phyloP scores from a whole-genome alignment of 371 early-diverging fungal species.

The Mortierella sp. region DNA sequence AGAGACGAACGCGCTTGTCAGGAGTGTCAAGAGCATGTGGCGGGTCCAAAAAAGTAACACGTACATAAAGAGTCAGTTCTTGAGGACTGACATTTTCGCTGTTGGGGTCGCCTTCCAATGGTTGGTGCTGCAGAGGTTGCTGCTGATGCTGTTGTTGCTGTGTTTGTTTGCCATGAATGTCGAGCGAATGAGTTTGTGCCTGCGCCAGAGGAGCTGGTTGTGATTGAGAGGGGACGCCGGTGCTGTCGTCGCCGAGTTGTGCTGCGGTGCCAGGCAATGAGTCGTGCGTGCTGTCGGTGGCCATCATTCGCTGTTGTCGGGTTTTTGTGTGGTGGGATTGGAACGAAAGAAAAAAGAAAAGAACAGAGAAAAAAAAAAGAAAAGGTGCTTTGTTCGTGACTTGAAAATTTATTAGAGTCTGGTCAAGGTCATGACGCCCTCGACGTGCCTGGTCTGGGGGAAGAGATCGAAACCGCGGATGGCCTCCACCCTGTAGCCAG shows the following conservation, averaged over 20 bases:
- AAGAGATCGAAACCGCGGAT: constrained; percentile 79
- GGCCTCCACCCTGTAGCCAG: constrained; percentile 63
- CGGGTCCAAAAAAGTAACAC: background rate
- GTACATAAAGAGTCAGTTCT: constrained; percentile 50
- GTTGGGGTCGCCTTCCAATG: constrained; percentile 16
- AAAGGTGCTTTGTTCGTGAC: background rate
- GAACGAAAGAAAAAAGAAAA: background rate
- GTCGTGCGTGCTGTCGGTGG: constrained; percentile 23
- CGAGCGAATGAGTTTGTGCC: constrained; percentile 52
- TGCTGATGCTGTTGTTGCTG: constrained; percentile 20
- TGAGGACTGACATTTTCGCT: constrained; percentile 44
- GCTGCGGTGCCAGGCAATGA: constrained; percentile 1
- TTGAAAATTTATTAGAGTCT: constrained; percentile 15
- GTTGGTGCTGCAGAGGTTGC: constrained; percentile 18
- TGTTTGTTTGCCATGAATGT: constrained; percentile 39
- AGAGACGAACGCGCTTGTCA: background rate
- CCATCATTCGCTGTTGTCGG: constrained; percentile 25
- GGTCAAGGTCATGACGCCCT: constrained; percentile 70
- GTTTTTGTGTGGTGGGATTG: background rate
- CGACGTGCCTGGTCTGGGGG: constrained; percentile 76
- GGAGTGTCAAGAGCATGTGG: background rate
- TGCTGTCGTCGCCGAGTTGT: constrained; percentile 7
- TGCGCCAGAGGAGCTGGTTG: constrained; percentile 38
- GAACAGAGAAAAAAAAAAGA: background rate
- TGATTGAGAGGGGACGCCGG: constrained; percentile 7